Evolutionary conservation across 1,284 basidiomycete genomes (phyloP).

Genomic region (Apiotrichum gamsii): DNA sequence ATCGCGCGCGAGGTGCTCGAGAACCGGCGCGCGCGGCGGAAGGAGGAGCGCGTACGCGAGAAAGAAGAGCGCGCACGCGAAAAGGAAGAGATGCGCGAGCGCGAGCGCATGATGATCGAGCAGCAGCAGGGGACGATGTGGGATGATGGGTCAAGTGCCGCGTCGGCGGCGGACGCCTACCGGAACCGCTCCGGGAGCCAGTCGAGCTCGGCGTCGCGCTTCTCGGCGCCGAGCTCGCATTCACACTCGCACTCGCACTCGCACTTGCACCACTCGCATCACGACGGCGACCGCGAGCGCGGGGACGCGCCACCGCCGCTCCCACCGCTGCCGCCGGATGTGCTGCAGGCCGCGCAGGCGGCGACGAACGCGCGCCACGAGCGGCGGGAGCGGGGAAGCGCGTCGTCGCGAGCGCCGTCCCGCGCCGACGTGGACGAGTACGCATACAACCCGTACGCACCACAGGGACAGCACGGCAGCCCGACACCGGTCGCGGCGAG

Average conservation of each 20-base stretch:
- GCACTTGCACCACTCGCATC: neutral
- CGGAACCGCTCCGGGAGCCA: too few relatives aligned
- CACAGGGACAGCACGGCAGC: neutral
- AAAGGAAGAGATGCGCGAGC: neutral
- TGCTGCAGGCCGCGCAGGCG: slow-evolving; percentile 5
- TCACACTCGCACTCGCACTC: neutral
- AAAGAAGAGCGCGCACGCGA: slow-evolving; percentile 10
- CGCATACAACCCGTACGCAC: neutral
- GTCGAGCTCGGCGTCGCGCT: neutral
- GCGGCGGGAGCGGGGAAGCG: neutral
- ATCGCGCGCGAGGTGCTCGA: slow-evolving; percentile 31
- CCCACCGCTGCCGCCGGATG: neutral
- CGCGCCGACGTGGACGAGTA: neutral
- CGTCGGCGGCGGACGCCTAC: neutral
- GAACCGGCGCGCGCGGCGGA: slow-evolving; percentile 12
- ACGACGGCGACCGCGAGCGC: neutral
- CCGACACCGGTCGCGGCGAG: neutral
- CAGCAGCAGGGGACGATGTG: neutral
- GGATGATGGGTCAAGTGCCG: neutral
- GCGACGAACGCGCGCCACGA: slow-evolving; percentile 2
- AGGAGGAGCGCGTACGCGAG: slow-evolving; percentile 9
- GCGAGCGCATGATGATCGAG: slow-evolving; percentile 1
- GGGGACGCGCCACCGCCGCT: neutral
- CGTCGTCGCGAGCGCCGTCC: neutral
- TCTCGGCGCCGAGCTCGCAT: neutral